Base-by-base conservation (phyloP, 2,329 filamentous ascomycete genomes). In the Aspergillaceae sp. region DNA sequence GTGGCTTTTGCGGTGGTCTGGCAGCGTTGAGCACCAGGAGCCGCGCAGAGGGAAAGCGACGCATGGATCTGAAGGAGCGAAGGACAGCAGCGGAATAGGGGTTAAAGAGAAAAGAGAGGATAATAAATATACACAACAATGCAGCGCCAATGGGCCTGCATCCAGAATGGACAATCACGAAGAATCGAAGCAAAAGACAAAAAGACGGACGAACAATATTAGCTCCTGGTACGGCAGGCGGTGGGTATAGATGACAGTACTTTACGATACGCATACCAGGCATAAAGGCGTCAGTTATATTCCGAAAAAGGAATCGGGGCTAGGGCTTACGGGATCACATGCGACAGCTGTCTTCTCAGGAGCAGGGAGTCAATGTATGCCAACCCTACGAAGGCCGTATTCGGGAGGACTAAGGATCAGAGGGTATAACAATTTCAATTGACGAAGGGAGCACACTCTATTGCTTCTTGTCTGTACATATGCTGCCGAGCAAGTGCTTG, bases 41-140 rank as follows among this genome's bases (percentile, higher is more conserved):
- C 58, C 56, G 56, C 51, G 48, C 29, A 37, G 62, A 60, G 51
- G 62, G 62, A 50, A 65, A 59, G 26, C 61, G 62, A 54, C 61
- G 62, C 63, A 65, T 65, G 41, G 48, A 42, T 48, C 44, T 7
- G 8, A 44, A 41, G 49, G 42, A 48, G 47, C 43, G 32, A 53
- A 50, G 47, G 47, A 47, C 46, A 45, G 33, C 19, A 37, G 48
- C 49, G 33, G 42, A 44, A 40, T 47, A 47, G 29, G 42, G 40
- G 42, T 35, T 47, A 29, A 43, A 44, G 41, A 40, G 28, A 36
- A 27, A 40, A 26, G 28, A 26, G 40, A 32, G 26, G 33, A 11
- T 6, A 10, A 34, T 19, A 19, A 19, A 19, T 19, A 45, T 38
- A 11, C 29, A 7, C n/a, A 42, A 19, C 30, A 38, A 41, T 46